Conservation (phyloP, 169 alveolate species). For the Cryptosporidium tyzzeri region DNA sequence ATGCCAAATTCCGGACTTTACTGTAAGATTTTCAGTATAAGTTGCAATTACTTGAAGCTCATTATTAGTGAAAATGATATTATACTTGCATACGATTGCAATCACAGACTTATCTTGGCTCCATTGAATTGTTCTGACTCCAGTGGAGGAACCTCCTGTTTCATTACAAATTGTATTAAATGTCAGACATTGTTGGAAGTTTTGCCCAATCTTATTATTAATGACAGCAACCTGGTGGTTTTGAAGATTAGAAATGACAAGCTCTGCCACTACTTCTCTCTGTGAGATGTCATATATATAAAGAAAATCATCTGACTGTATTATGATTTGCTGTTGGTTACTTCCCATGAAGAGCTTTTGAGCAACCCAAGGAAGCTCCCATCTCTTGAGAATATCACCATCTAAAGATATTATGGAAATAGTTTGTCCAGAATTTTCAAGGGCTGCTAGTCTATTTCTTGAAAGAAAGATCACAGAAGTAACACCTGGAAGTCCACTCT, state of each 20-base stretch:
- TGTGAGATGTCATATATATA: constrained; percentile 85
- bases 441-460: constrained; percentile 81
- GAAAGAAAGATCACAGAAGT: constrained; percentile 77
- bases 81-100: constrained; percentile 79
- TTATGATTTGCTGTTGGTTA: constrained; percentile 78
- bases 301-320: constrained; percentile 82
- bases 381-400: constrained; percentile 79
- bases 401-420: constrained; percentile 78
- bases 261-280: constrained; percentile 81
- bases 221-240: constrained; percentile 80
- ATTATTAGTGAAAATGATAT: constrained; percentile 79
- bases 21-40: constrained; percentile 63
- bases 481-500: constrained; percentile 79
- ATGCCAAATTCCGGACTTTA: constrained; percentile 72
- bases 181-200: constrained; percentile 76
- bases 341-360: constrained; percentile 75
- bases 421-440: constrained; percentile 79
- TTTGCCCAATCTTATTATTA: constrained; percentile 80
- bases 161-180: constrained; percentile 75
- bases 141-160: constrained; percentile 32
- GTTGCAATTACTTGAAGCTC: constrained; percentile 76
- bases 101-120: constrained; percentile 81
- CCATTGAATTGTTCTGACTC: constrained; percentile 76
- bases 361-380: constrained; percentile 83
- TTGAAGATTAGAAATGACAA: constrained; percentile 82